These are phyloP conservation scores for Conticribra guillardii DNA, from an alignment of 108 stramenopile genomes.

Conservation along the genomic window DNA sequence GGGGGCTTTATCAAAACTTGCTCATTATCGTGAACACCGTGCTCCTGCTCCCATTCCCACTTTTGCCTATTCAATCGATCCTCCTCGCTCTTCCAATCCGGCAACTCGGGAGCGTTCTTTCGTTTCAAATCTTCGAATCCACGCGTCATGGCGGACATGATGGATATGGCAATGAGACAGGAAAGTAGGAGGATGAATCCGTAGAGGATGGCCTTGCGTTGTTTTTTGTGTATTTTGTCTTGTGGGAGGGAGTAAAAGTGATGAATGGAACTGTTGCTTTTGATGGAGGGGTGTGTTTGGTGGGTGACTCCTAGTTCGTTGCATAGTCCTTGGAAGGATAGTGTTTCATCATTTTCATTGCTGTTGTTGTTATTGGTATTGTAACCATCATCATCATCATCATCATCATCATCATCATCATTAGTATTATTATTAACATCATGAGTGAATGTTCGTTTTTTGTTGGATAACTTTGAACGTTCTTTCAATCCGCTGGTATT, in stretches of 20 bases:
- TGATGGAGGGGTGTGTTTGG: slow-evolving; percentile 25
- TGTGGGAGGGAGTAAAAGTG: neutral
- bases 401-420: slow-evolving; percentile 14
- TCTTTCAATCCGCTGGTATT: slow-evolving; percentile 21
- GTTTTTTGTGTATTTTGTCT: slow-evolving; percentile 7
- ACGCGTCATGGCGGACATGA: slow-evolving; percentile 33
- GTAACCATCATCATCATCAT: slow-evolving; percentile 16
- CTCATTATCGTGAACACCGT: slow-evolving; percentile 1
- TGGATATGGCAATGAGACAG: slow-evolving; percentile 15
- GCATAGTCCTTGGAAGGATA: slow-evolving; percentile 27
- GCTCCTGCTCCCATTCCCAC: slow-evolving; percentile 35
- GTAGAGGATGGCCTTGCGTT: slow-evolving; percentile 21
- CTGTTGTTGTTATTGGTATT: no score
- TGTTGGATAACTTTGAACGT: no score
- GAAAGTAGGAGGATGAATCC: slow-evolving; percentile 5
- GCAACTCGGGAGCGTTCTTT: slow-evolving; percentile 26
- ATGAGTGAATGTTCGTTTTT: no score
- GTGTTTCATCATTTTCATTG: no score
- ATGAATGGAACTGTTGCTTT: slow-evolving; percentile 3
- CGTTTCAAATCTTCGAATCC: slow-evolving; percentile 34
- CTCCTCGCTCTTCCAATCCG: slow-evolving; percentile 37
- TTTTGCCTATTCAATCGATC: slow-evolving; percentile 35
- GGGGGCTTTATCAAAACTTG: slow-evolving; percentile 2
- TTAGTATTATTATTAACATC: no score
- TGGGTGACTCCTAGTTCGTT: slow-evolving; percentile 41